These are phyloP conservation scores for Sugiyamaella smithiae DNA, from an alignment of 805 yeast genomes.

Conservation along the genomic window DNA sequence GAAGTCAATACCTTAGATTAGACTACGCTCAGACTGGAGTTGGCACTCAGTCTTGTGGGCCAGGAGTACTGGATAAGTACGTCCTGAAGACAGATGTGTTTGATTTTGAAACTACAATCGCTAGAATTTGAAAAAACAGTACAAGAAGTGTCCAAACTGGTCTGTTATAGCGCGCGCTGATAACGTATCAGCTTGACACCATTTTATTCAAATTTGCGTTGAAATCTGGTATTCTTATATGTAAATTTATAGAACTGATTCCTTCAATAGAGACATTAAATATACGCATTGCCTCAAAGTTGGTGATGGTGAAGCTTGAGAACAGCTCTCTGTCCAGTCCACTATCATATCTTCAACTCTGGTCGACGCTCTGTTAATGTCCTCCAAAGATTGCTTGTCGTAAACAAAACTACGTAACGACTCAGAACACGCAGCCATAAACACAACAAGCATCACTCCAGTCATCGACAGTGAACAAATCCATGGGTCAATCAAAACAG, in stretches of 20 bases:
- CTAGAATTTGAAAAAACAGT: no score
- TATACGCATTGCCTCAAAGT: constrained; percentile 10
- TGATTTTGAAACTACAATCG: neutral
- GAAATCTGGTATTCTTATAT: neutral
- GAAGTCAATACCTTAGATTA: constrained; percentile 20
- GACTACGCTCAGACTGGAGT: constrained; percentile 31
- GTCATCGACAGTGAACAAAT: constrained; percentile 21
- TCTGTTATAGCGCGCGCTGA: no score
- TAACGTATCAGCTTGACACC: neutral
- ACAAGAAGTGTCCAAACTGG: no score
- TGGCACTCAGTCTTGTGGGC: constrained; percentile 32
- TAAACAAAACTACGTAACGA: constrained; percentile 8
- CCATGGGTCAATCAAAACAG: constrained; percentile 22
- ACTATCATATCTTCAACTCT: constrained; percentile 10
- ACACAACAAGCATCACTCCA: constrained; percentile 14
- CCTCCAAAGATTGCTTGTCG: constrained; percentile 11
- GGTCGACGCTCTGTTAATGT: neutral
- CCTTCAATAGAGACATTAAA: constrained; percentile 9
- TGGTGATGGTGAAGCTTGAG: constrained; percentile 3
- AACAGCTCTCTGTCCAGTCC: constrained; percentile 4
- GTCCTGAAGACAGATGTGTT: constrained; percentile 6
- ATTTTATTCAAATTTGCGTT: neutral
- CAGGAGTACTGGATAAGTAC: constrained; percentile 26
- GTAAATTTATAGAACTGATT: neutral
- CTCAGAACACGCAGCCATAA: constrained; percentile 15